Conservation (phyloP, 352 stramenopile genomes). For the Phytophthora lateralis region DNA sequence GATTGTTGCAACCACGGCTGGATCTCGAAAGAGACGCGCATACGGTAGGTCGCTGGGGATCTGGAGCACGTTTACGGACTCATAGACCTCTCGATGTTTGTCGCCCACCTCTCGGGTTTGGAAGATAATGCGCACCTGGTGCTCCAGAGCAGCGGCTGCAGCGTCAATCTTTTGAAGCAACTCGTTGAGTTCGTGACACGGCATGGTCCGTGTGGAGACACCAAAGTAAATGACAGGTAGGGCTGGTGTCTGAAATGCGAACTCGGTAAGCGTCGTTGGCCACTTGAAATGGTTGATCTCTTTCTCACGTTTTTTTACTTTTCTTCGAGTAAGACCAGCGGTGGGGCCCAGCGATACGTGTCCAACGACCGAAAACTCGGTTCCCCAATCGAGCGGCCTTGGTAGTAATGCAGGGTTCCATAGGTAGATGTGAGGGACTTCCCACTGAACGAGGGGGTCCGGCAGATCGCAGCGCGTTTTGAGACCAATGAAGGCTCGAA, state of each 20-base stretch:
- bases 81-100: conserved; percentile 15
- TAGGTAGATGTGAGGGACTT: conserved; percentile 56
- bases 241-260: conserved; percentile 25
- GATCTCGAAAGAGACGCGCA: conserved; percentile 78
- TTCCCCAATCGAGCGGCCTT: conserved; percentile 50
- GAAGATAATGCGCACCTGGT: conserved; percentile 52
- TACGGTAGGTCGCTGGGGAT: conserved; percentile 51
- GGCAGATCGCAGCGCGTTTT: conserved; percentile 29
- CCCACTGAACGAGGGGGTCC: conserved; percentile 38
- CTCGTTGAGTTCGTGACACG: conserved; percentile 29
- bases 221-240: conserved; percentile 52
- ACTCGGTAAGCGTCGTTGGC: conserved; percentile 10
- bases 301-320: conserved; percentile 22
- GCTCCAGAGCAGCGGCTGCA: conserved; percentile 19
- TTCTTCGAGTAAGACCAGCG: conserved; percentile 26
- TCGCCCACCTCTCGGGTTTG: conserved; percentile 41
- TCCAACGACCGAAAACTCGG: conserved; percentile 44
- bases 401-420: conserved; percentile 47
- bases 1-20: conserved; percentile 69
- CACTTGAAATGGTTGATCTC: conserved; percentile 24
- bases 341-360: conserved; percentile 30
- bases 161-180: conserved; percentile 42
- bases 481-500: conserved; percentile 51
- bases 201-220: conserved; percentile 40
- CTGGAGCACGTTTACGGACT: conserved; percentile 31